Percentiles rank a stretch among this genome's conserved stretches.
Conservation (phyloP, 2,329 filamentous ascomycete genomes). For the Ascochyta rabiei region DNA sequence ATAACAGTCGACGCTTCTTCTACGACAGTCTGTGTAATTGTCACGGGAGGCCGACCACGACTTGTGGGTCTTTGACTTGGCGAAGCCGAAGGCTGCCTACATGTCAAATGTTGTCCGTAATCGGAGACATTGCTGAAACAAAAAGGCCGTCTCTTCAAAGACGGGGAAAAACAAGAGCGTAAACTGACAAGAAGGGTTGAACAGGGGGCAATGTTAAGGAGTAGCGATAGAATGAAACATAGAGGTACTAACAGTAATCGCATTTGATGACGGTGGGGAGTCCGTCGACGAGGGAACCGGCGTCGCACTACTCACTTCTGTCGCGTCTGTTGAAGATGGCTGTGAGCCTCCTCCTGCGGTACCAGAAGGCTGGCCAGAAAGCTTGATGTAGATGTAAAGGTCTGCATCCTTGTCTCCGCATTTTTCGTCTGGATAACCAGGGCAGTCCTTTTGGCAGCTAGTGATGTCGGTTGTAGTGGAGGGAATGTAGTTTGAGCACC, state of each 20-base stretch:
- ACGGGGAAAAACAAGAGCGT: conserved; percentile 1
- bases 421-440: conserved; percentile 69
- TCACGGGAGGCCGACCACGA: conserved; percentile 30
- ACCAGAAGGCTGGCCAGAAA: conserved; percentile 60
- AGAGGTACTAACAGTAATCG: conserved; percentile 38
- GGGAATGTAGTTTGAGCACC: conserved; percentile 76
- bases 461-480: conserved; percentile 43
- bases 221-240: conserved; percentile 28
- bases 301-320: conserved; percentile 34
- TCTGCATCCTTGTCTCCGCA: conserved; percentile 65
- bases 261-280: conserved; percentile 22
- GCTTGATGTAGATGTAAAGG: conserved; percentile 69
- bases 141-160: neutral
- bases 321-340: conserved; percentile 34
- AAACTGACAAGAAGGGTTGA: conserved; percentile 2
- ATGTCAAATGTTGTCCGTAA: conserved; percentile 38
- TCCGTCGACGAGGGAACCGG: conserved; percentile 22
- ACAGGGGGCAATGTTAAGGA: conserved; percentile 12
- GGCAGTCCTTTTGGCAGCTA: conserved; percentile 66
- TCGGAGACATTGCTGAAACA: neutral
- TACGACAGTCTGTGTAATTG: conserved; percentile 36
- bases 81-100: conserved; percentile 42
- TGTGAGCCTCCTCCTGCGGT: conserved; percentile 54
- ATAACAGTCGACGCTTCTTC: conserved; percentile 25
- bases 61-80: conserved; percentile 34